Percentiles rank a stretch among this genome's conserved stretches.
These are phyloP conservation scores for Myxozyma sirexii DNA, from an alignment of 805 yeast species.

Conservation along the genomic window DNA sequence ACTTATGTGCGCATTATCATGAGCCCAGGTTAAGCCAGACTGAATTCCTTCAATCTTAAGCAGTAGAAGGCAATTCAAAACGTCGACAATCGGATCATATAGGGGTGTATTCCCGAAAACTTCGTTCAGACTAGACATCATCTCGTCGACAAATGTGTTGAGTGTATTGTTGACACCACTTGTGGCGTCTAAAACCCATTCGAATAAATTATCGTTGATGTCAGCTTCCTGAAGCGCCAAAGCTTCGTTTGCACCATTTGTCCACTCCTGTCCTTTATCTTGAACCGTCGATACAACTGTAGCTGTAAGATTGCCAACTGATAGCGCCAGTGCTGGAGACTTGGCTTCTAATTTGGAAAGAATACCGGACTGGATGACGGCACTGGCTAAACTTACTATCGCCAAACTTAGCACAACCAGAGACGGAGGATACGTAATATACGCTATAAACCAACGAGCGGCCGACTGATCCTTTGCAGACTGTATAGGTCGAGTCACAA, in stretches of 20 bases:
- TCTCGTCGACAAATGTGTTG: slow-evolving; percentile 54
- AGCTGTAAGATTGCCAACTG: slow-evolving; percentile 16
- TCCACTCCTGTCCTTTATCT: slow-evolving; percentile 48
- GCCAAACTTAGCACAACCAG: slow-evolving; percentile 56
- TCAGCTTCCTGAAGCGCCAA: slow-evolving; percentile 52
- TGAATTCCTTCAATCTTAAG: slow-evolving; percentile 68
- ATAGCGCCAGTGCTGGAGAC: slow-evolving; percentile 24
- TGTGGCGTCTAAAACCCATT: slow-evolving; percentile 64
- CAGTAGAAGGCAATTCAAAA: slow-evolving; percentile 79
- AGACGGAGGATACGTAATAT: slow-evolving; percentile 58
- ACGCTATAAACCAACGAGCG: slow-evolving; percentile 52
- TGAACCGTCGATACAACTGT: slow-evolving; percentile 43
- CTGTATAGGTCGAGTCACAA: slow-evolving; percentile 26
- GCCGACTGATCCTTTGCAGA: slow-evolving; percentile 20
- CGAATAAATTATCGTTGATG: slow-evolving; percentile 67
- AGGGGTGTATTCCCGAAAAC: slow-evolving; percentile 72
- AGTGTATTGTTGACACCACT: slow-evolving; percentile 62
- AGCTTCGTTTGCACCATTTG: slow-evolving; percentile 57
- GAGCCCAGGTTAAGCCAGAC: slow-evolving; percentile 77
- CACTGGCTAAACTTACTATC: slow-evolving; percentile 57
- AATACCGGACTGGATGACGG: slow-evolving; percentile 57
- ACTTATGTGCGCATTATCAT: slow-evolving; percentile 59
- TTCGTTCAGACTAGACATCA: slow-evolving; percentile 60
- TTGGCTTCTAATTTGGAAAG: slow-evolving; percentile 41
- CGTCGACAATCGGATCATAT: slow-evolving; percentile 50